Conservation (phyloP, 2,329 filamentous ascomycete genomes). For the Plectosphaerella cucumerina region DNA sequence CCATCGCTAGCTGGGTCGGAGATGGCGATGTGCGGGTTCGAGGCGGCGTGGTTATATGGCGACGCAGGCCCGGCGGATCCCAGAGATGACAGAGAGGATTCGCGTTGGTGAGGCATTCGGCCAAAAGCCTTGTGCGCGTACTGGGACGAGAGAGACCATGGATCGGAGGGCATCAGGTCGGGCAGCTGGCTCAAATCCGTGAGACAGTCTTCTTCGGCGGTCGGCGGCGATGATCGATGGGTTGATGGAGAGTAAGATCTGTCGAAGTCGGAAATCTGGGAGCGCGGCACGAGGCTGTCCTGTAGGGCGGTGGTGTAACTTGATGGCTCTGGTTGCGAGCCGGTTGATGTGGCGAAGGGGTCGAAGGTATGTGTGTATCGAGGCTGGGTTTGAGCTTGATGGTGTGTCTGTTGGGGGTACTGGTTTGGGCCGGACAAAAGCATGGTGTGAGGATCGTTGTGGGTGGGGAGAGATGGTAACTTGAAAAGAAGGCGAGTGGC, state of each 20-base stretch:
- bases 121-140: conserved; percentile 30
- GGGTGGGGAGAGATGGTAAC: conserved; percentile 1
- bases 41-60: conserved; percentile 49
- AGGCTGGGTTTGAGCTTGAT: neutral
- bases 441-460: conserved; percentile 6
- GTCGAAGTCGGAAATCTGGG: too few species aligned
- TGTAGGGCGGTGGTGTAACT: neutral
- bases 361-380: conserved; percentile 6
- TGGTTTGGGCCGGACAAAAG: conserved; percentile 9
- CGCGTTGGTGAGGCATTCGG: conserved; percentile 49
- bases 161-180: conserved; percentile 37
- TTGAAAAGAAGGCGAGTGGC: conserved; percentile 5
- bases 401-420: neutral
- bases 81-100: conserved; percentile 57
- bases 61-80: conserved; percentile 58
- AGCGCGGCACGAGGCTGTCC: too few species aligned
- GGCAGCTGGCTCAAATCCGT: conserved; percentile 2
- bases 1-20: conserved; percentile 44
- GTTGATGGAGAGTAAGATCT: conserved; percentile 1
- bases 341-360: neutral
- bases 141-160: conserved; percentile 32
- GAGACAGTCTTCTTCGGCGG: conserved; percentile 2
- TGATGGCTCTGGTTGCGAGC: neutral
- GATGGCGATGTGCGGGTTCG: conserved; percentile 55
- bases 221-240: conserved; percentile 5